phyloP scores from a whole-genome alignment of 169 alveolate genomes.

The Plasmodium gonderi region DNA sequence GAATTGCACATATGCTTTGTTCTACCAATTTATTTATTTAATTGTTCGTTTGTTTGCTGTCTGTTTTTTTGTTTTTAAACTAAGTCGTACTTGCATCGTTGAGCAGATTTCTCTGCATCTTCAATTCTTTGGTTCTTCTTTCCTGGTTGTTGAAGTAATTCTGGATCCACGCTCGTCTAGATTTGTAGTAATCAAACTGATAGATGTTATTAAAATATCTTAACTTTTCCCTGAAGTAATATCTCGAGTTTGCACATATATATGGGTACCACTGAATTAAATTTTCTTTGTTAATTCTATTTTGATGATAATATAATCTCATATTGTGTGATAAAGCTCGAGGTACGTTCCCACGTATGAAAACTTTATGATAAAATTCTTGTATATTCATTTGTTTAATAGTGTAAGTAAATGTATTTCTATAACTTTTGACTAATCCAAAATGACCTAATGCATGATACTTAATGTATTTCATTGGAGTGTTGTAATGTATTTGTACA shows the following conservation, averaged over 20 bases:
- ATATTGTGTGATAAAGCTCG: constrained; percentile 83
- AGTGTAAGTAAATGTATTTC: constrained; percentile 81
- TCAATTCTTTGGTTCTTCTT: constrained; percentile 23
- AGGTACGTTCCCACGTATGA: constrained; percentile 85
- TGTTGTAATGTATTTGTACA: constrained; percentile 79
- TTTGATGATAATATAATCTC: constrained; percentile 80
- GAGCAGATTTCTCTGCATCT: constrained; percentile 12
- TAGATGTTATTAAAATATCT: neutral
- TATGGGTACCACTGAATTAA: constrained; percentile 86
- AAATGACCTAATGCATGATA: constrained; percentile 76
- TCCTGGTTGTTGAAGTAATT: constrained; percentile 30
- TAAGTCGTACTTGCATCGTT: neutral
- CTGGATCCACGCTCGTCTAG: constrained; percentile 40
- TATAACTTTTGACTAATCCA: constrained; percentile 83
- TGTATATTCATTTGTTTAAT: constrained; percentile 86
- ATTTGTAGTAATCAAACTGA: constrained; percentile 59
- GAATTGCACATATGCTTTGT: no score
- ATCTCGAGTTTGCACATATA: constrained; percentile 83
- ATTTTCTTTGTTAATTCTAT: constrained; percentile 77
- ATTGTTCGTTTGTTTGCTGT: neutral
- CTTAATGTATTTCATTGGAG: constrained; percentile 74
- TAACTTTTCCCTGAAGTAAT: constrained; percentile 78
- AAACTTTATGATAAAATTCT: constrained; percentile 86
- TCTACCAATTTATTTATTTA: no score
- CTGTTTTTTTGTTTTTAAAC: neutral